A percentile compares a stretch with the other conserved stretches of the same genome.
phyloP scores from a whole-genome alignment of 306 rosid species.

The Cicer pinnatifidum region DNA sequence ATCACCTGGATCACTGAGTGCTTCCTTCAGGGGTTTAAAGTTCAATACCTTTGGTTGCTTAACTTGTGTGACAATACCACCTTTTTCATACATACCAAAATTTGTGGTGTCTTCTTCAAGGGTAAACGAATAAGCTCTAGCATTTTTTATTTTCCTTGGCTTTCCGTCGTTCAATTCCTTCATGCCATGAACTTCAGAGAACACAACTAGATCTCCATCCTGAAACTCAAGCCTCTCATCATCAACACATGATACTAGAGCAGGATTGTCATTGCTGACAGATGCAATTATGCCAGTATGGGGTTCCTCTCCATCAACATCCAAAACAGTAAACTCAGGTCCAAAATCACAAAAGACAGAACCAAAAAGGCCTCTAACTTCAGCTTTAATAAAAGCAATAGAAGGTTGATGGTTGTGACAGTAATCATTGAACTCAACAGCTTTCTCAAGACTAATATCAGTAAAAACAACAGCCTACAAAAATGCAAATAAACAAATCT shows the following conservation, averaged over 20 bases:
- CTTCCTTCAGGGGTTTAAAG: constrained; percentile 77
- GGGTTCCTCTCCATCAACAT: constrained; percentile 91
- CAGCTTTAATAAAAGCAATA: constrained; percentile 81
- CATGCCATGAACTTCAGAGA: constrained; percentile 96
- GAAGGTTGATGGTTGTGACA: constrained; percentile 90
- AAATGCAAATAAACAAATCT: constrained; percentile 25
- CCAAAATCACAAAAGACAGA: constrained; percentile 94
- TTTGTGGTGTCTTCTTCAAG: constrained; percentile 89
- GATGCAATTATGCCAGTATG: constrained; percentile 91
- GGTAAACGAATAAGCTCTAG: constrained; percentile 78
- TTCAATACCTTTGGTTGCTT: constrained; percentile 85
- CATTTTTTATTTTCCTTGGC: constrained; percentile 78
- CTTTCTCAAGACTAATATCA: constrained; percentile 70
- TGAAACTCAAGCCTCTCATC: constrained; percentile 95
- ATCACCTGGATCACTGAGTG: constrained; percentile 80
- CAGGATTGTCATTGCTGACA: constrained; percentile 85
- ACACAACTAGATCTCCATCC: constrained; percentile 91
- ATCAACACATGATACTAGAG: constrained; percentile 82
- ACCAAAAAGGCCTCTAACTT: constrained; percentile 98
- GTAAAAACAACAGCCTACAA: constrained; percentile 89
- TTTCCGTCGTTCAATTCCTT: constrained; percentile 85
- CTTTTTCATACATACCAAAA: constrained; percentile 77
- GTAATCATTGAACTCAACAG: constrained; percentile 75
- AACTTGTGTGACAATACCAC: constrained; percentile 91
- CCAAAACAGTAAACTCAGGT: constrained; percentile 85